phyloP scores from a whole-genome alignment of 306 rosid genomes.

The Fragaria ananassa region DNA sequence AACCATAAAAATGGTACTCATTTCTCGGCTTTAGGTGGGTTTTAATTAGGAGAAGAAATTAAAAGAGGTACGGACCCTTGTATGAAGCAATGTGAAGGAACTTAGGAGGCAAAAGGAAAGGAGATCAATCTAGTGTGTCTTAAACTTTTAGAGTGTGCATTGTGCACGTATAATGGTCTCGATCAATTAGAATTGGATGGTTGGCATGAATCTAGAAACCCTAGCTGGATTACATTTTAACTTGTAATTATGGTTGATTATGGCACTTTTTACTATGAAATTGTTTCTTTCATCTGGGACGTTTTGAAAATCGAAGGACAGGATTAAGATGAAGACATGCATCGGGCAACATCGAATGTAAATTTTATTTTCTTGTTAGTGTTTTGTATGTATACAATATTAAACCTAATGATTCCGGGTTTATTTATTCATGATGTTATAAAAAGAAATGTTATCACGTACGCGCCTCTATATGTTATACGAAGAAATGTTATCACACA shows the following conservation, averaged over 20 bases:
- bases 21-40: conserved; percentile 21
- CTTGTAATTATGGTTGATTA: conserved; percentile 20
- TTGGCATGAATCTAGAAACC: conserved; percentile 25
- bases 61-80: not conserved
- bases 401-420: no score
- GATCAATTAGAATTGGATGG: conserved; percentile 22
- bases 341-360: not conserved
- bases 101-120: conserved; percentile 22
- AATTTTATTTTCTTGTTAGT: no score
- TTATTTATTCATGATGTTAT: no score
- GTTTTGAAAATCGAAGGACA: not conserved
- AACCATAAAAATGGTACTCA: not conserved
- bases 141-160: conserved; percentile 15
- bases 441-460: no score
- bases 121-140: conserved; percentile 11
- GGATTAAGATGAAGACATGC: not conserved
- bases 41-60: not conserved
- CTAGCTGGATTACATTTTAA: conserved; percentile 30
- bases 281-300: not conserved
- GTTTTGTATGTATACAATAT: no score
- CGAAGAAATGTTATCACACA: no score
- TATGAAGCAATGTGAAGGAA: not conserved
- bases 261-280: not conserved
- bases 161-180: conserved; percentile 42
- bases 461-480: no score